Base-by-base conservation (phyloP, 2,329 filamentous ascomycete species). In the Claviceps sp. region DNA sequence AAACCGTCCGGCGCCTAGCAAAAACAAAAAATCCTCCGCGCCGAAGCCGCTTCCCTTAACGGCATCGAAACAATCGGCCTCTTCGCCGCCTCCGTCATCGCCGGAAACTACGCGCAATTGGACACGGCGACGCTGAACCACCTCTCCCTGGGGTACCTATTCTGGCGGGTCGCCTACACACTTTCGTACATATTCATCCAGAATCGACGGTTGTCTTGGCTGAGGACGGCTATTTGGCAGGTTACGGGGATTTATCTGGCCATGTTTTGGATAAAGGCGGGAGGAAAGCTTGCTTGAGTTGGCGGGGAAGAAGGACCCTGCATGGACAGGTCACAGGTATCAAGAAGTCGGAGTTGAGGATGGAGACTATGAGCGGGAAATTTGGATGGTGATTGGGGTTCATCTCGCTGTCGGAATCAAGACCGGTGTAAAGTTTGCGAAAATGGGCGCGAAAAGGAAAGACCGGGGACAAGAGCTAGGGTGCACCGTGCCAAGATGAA, bases 11-110 rank as follows among this genome's bases (percentile, higher is more conserved):
- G n/a, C n/a, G 2, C 26, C 26, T 9, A 78, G 62, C 71, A 69
- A 30, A 78, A 83, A 60, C 79, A 79, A 59, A 71, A 71, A 49
- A 69, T 76, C 37, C 62, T 79, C 42, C 72, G 77, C 49, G 70
- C 73, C 30, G 74, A 83, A 59, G 74, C 76, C 20, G 72, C 73
- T 4, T 58, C 64, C 11, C 59, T 62, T 46, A 75, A 75, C 57
- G 69, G 64, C 55, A 65, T 72, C 54, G 72, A 75, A 61, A 72
- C 68, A 5, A 56, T 75, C 11, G 70, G 70, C 46, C 59, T 72
- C 55, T 74, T 66, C 58, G 67, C 71, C 18, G 68, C 68, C 1
- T 67, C 63, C 41, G 65, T 77, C 20, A 64, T 70, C 34, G 73
- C 73, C 16, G 73, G 69, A 56, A 76, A 74, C 59, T 59, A 62